Evolutionary conservation across 2,329 filamentous ascomycete species (phyloP).

Genomic region (Colletotrichum sp.): DNA sequence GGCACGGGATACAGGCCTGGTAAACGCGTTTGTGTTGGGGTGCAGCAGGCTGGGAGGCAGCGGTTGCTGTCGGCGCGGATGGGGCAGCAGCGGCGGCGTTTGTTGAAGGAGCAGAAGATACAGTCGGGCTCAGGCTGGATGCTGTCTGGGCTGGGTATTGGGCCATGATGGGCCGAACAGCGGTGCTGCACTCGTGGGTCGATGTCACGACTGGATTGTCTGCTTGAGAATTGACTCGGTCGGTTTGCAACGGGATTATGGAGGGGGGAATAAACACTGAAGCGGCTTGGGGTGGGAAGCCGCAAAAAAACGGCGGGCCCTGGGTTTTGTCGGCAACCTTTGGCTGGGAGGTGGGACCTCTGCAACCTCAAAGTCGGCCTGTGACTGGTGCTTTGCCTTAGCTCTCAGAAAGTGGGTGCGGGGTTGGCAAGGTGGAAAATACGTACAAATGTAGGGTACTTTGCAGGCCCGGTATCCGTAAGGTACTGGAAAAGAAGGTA

Average conservation of each 20-base stretch:
- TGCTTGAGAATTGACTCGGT: slow-evolving; percentile 25
- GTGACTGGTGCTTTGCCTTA: not conserved
- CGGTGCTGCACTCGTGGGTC: slow-evolving; percentile 14
- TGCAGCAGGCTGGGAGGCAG: slow-evolving; percentile 17
- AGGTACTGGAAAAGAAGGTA: not conserved
- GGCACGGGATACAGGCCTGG: slow-evolving; percentile 67
- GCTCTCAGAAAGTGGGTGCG: not conserved
- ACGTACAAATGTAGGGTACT: not conserved
- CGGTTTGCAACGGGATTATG: slow-evolving; percentile 36
- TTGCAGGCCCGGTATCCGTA: not conserved
- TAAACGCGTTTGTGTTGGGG: slow-evolving; percentile 67
- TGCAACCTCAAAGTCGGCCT: not conserved
- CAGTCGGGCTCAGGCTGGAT: slow-evolving; percentile 16
- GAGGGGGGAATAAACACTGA: slow-evolving; percentile 15
- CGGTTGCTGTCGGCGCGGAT: not conserved
- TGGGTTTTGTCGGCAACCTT: slow-evolving; percentile 8
- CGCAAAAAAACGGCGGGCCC: slow-evolving; percentile 18
- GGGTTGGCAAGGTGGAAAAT: not conserved
- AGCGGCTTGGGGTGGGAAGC: slow-evolving; percentile 10
- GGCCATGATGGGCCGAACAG: slow-evolving; percentile 28
- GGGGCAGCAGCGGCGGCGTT: not conserved
- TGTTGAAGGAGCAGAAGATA: slow-evolving; percentile 20
- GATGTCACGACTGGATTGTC: slow-evolving; percentile 14
- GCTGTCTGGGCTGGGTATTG: slow-evolving; percentile 23
- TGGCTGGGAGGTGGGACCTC: not conserved